A percentile compares a stretch with the other conserved stretches of the same genome.
These are phyloP conservation scores for Chalara sp. DNA, from an alignment of 2,329 filamentous ascomycete genomes.

Conservation along the genomic window DNA sequence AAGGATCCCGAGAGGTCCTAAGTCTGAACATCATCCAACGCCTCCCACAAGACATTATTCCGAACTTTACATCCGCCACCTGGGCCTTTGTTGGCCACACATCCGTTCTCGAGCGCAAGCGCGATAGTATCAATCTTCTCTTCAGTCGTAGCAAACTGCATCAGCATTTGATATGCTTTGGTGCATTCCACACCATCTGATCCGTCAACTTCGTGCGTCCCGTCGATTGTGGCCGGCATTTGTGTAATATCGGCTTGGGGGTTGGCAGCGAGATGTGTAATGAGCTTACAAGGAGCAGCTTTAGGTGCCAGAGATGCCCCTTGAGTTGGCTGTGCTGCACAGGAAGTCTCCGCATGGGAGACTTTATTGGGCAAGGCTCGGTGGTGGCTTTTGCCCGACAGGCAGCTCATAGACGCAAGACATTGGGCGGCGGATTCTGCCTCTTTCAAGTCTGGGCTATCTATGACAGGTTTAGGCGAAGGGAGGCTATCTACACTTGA, in stretches of 20 bases:
- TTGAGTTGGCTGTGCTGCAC: background rate
- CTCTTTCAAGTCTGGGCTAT: background rate
- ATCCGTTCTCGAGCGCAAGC: slow-evolving; percentile 8
- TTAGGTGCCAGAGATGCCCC: background rate
- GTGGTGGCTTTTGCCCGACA: background rate
- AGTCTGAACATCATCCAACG: slow-evolving; percentile 6
- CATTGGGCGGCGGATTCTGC: background rate
- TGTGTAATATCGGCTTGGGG: slow-evolving; percentile 6
- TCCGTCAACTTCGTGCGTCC: background rate
- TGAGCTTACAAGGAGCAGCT: slow-evolving; percentile 2
- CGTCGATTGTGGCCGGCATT: background rate
- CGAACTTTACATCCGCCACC: slow-evolving; percentile 12
- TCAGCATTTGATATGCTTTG: slow-evolving; percentile 11
- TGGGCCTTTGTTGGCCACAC: slow-evolving; percentile 2
- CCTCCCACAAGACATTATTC: slow-evolving; percentile 11
- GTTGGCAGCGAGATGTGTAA: slow-evolving; percentile 4
- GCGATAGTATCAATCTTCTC: slow-evolving; percentile 10
- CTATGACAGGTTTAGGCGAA: background rate
- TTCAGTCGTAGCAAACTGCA: slow-evolving; percentile 14
- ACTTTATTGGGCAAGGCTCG: background rate
- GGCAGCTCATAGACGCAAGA: background rate
- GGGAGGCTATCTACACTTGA: background rate
- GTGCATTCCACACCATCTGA: slow-evolving; percentile 8
- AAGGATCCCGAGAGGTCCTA: no score
- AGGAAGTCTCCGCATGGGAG: background rate